A percentile compares a stretch with the other conserved stretches of the same genome.
These are phyloP conservation scores for Cydonia oblonga DNA, from an alignment of 331 rosid species.

Conservation along the genomic window DNA sequence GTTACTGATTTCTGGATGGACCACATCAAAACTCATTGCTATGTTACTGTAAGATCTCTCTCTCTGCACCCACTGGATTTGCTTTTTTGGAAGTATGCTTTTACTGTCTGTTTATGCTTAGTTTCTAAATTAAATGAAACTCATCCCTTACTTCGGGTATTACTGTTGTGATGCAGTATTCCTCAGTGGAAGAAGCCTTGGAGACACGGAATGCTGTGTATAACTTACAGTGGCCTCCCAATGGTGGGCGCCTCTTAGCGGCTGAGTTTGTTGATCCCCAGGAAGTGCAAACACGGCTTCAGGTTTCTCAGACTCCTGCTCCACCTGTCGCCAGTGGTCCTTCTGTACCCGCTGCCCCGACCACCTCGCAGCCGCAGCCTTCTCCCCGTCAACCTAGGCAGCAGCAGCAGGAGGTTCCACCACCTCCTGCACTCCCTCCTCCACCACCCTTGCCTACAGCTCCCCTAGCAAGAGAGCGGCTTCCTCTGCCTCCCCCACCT, in stretches of 20 bases:
- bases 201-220: conserved; percentile 79
- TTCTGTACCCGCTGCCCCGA: conserved; percentile 28
- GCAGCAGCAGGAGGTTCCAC: conserved; percentile 34
- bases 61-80: neutral
- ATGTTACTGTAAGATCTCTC: conserved; percentile 64
- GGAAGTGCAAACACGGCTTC: conserved; percentile 66
- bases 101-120: neutral
- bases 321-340: conserved; percentile 40
- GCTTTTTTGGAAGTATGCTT: neutral
- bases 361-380: conserved; percentile 46
- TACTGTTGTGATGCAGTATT: conserved; percentile 41
- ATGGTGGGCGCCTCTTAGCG: conserved; percentile 75
- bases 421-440: conserved; percentile 48
- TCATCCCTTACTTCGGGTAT: neutral
- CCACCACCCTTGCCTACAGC: conserved; percentile 66
- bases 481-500: conserved; percentile 76
- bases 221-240: conserved; percentile 94
- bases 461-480: conserved; percentile 55
- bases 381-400: conserved; percentile 52
- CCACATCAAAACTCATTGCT: conserved; percentile 97
- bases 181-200: conserved; percentile 62
- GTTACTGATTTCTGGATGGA: conserved; percentile 91
- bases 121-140: neutral
- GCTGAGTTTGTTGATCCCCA: conserved; percentile 88
- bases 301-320: conserved; percentile 49